Evolutionary conservation across 2,329 filamentous ascomycete genomes (phyloP), one percentile per base, ranked within the genome.

Genomic region (Phoma sp.): DNA sequence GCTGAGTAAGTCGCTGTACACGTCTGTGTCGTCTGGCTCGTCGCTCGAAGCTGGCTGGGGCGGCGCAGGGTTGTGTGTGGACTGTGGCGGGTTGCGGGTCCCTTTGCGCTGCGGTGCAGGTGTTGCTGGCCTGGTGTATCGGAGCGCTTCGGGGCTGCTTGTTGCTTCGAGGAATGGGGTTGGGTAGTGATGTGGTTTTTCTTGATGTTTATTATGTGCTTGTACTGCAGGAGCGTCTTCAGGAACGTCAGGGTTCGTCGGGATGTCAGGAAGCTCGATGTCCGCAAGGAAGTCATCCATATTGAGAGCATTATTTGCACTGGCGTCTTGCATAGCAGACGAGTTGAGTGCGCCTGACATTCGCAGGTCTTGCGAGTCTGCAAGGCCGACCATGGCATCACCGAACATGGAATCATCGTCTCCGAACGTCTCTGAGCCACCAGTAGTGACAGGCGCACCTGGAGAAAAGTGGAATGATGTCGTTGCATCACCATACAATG

Each of bases 351-450:
- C 5, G 25, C 32, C 32, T 6, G 24, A 7, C 7, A 24, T 41
- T 36, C 47, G 59, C n/a, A 38, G 46, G 6, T 59, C 52, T n/a
- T 71, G 61, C 5, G 69, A 71, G 55, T 74, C 72, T 5, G 55
- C 65, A 11, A 72, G 52, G 6, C 70, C 71, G 8, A 73, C 45
- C 58, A 75, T 61, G 18, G 61, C 69, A n/a, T 71, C 70, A 13
- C 55, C 62, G 4, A 75, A 54, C 4, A 66, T 39, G 0, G 72
- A 73, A 32, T 71, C 68, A 13, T 69, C 61, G 22, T 74, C 71
- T 6, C 48, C 65, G 41, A 67, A 73, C 0, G 51, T 51, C 11
- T 71, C 68, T 0, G 66, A 66, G 30, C 27, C 51, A 25, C 48
- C 30, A 32, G 58, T 58, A 0, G n/a, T 4, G 4, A 40, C 27